phyloP scores from a whole-genome alignment of 768 basidiomycete genomes.

The Hypsizygus marmoreus region DNA sequence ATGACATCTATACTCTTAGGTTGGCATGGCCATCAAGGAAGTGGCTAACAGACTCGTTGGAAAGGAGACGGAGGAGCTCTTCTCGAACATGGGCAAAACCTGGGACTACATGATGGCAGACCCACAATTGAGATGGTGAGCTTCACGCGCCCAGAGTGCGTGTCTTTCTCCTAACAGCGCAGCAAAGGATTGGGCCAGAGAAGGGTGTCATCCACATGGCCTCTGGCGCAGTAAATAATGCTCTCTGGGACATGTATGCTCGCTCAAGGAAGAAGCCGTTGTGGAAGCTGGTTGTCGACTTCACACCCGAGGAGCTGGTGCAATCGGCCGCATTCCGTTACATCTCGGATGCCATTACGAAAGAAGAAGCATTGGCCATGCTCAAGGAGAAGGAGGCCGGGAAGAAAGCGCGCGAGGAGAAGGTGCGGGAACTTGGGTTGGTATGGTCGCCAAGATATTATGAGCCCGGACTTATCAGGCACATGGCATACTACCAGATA shows the following conservation, averaged over 20 bases:
- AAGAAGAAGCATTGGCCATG: slow-evolving; percentile 84
- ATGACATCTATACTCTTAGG: slow-evolving; percentile 40
- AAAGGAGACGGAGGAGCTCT: slow-evolving; percentile 78
- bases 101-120: slow-evolving; percentile 89
- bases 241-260: slow-evolving; percentile 93
- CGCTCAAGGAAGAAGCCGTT: slow-evolving; percentile 79
- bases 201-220: slow-evolving; percentile 96
- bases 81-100: slow-evolving; percentile 87
- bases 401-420: slow-evolving; percentile 78
- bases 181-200: slow-evolving; percentile 82
- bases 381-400: slow-evolving; percentile 74
- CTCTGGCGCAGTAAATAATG: slow-evolving; percentile 86
- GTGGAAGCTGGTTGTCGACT: slow-evolving; percentile 93
- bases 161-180: background rate
- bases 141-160: slow-evolving; percentile 1
- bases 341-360: slow-evolving; percentile 91
- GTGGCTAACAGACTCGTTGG: slow-evolving; percentile 84
- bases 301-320: slow-evolving; percentile 84
- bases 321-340: slow-evolving; percentile 80
- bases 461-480: background rate
- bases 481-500: slow-evolving; percentile 49
- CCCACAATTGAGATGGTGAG: slow-evolving; percentile 88
- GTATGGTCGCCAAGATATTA: slow-evolving; percentile 9
- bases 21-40: slow-evolving; percentile 78
- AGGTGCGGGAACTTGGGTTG: slow-evolving; percentile 70